These are phyloP conservation scores for Hypoxylon fuscum DNA, from an alignment of 495 filamentous ascomycete genomes.

Conservation along the genomic window DNA sequence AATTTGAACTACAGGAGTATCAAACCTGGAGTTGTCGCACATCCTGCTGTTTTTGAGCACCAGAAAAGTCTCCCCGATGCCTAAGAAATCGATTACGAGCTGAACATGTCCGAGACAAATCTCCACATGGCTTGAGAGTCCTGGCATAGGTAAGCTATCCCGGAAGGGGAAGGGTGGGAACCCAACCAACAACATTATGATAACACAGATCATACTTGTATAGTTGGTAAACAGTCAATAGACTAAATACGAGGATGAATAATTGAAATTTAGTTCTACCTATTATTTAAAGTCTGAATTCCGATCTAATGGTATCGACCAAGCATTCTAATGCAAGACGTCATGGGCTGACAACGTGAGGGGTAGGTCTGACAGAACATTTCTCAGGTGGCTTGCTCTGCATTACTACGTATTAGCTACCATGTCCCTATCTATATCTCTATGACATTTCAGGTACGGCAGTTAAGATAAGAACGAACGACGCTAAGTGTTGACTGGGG, in stretches of 20 bases:
- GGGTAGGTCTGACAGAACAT: slow-evolving; percentile 20
- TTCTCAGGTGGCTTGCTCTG: neutral
- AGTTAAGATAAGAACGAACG: slow-evolving; percentile 15
- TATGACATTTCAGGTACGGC: no score
- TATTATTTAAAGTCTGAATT: neutral
- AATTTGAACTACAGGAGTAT: slow-evolving; percentile 25
- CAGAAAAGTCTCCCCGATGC: slow-evolving; percentile 24
- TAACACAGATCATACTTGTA: no score
- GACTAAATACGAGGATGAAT: no score
- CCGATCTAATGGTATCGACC: neutral
- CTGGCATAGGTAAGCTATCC: neutral
- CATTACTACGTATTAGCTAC: no score
- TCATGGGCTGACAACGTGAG: slow-evolving; percentile 4
- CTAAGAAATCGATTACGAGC: neutral
- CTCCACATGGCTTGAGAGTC: neutral
- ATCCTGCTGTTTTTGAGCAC: slow-evolving; percentile 29
- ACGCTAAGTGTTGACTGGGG: slow-evolving; percentile 16
- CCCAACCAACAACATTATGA: no score
- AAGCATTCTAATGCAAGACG: slow-evolving; percentile 1
- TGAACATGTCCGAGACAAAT: neutral
- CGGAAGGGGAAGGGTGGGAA: no score
- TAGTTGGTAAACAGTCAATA: no score
- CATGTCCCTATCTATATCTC: no score
- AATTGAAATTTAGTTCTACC: no score
- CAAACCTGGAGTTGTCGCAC: slow-evolving; percentile 18